Percentiles rank a stretch among this genome's conserved stretches.
These are phyloP conservation scores for Skeletonema marinoi DNA, from an alignment of 108 stramenopile genomes.

Conservation along the genomic window DNA sequence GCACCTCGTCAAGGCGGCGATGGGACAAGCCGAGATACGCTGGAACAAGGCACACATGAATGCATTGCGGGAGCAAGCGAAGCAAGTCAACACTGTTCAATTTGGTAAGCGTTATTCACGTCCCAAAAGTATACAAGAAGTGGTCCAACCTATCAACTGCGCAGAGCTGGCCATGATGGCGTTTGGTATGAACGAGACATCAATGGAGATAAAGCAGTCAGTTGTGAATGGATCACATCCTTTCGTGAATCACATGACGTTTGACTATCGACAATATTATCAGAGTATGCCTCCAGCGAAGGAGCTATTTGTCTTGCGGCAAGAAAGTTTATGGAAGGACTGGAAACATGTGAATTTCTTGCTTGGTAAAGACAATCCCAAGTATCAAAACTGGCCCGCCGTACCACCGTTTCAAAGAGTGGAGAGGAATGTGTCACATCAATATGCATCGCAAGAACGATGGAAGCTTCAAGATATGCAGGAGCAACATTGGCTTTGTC, in stretches of 20 bases:
- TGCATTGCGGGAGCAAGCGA: background rate
- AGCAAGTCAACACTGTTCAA: background rate
- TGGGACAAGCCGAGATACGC: constrained; percentile 9
- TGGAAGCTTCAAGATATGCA: background rate
- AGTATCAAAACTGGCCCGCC: background rate
- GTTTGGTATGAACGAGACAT: constrained; percentile 9
- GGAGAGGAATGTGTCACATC: constrained; percentile 19
- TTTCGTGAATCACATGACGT: constrained; percentile 18
- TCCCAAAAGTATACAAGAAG: background rate
- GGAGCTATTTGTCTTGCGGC: constrained; percentile 47
- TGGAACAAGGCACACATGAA: constrained; percentile 10
- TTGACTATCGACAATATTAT: constrained; percentile 18
- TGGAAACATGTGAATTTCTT: constrained; percentile 5
- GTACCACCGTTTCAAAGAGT: constrained; percentile 7
- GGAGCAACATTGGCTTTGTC: constrained; percentile 17
- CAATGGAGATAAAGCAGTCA: background rate
- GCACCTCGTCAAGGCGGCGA: constrained; percentile 12
- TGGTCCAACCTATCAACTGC: constrained; percentile 6
- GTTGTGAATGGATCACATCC: constrained; percentile 3
- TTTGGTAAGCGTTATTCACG: background rate
- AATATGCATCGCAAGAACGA: background rate
- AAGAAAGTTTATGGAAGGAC: constrained; percentile 44
- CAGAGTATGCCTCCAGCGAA: constrained; percentile 23
- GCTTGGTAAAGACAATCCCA: background rate
- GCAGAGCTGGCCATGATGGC: constrained; percentile 5